Conservation (phyloP, 176 grass and related monocot species). For the Musa schizocarpa region DNA sequence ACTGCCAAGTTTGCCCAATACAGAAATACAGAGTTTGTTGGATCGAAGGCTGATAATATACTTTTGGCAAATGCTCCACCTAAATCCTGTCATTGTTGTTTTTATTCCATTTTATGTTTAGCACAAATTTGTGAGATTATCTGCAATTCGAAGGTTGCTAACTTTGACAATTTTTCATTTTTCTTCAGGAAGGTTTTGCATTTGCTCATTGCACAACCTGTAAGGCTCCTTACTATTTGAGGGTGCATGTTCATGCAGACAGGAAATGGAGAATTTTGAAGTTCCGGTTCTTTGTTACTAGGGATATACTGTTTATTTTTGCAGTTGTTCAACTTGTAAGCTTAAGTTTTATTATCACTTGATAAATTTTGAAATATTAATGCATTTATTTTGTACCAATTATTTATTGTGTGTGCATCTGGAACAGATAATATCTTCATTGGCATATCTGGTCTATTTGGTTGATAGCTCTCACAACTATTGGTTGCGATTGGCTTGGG, state of each 20-base stretch:
- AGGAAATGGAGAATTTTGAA: conserved; percentile 93
- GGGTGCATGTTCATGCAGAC: conserved; percentile 79
- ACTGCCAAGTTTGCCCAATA: too few relatives aligned
- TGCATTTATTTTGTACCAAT: conserved; percentile 6
- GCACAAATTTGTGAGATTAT: not conserved
- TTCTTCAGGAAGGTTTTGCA: conserved; percentile 83
- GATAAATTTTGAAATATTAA: conserved; percentile 13
- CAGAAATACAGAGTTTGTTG: too few relatives aligned
- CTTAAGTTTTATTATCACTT: conserved; percentile 17
- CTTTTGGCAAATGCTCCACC: not conserved
- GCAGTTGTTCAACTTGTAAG: conserved; percentile 84
- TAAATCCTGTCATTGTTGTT: not conserved
- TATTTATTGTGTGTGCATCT: not conserved
- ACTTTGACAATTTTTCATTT: conserved; percentile 9
- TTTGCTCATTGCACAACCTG: conserved; percentile 98
- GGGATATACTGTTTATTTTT: conserved; percentile 91
- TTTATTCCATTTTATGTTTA: not conserved
- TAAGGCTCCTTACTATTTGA: conserved; percentile 93
- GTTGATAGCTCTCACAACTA: conserved; percentile 85
- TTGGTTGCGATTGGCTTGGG: conserved; percentile 75
- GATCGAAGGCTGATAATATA: not conserved
- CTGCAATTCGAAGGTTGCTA: not conserved
- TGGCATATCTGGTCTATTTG: conserved; percentile 79
- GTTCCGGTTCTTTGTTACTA: conserved; percentile 95
- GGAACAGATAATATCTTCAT: conserved; percentile 69